Evolutionary conservation across 1,139 yeast genomes (phyloP).

Genomic region (Taphrina wiesneri): DNA sequence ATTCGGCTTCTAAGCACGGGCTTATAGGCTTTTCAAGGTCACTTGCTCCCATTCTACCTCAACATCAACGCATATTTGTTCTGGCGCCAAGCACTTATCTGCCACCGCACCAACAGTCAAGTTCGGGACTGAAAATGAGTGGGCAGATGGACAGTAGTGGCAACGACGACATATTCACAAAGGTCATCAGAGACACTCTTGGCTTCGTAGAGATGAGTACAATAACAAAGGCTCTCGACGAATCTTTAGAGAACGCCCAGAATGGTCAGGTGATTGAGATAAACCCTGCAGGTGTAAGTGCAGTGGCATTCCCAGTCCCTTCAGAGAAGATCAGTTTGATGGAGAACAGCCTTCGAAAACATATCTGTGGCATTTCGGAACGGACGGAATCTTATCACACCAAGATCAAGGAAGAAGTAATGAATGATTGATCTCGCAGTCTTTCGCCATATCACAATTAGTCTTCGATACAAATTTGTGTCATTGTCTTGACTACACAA

Average conservation of each 20-base stretch:
- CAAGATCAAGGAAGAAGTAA: neutral
- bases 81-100: slow-evolving; percentile 31
- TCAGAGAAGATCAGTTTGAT: slow-evolving; percentile 14
- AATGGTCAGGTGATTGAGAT: slow-evolving; percentile 27
- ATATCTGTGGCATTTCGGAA: neutral
- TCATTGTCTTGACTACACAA: no score
- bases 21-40: slow-evolving; percentile 22
- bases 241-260: neutral
- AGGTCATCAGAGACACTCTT: slow-evolving; percentile 26
- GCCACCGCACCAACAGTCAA: slow-evolving; percentile 22
- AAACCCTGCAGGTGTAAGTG: neutral
- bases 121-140: neutral
- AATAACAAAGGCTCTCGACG: slow-evolving; percentile 11
- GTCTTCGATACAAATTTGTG: no score
- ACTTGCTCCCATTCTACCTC: slow-evolving; percentile 18
- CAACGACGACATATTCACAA: slow-evolving; percentile 17
- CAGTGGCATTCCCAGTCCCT: neutral
- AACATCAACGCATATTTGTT: slow-evolving; percentile 16
- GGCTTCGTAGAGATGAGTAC: slow-evolving; percentile 26
- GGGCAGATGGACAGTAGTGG: neutral
- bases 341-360: slow-evolving; percentile 18
- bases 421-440: slow-evolving; percentile 5
- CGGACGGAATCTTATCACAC: neutral
- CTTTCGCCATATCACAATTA: no score
- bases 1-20: slow-evolving; percentile 27